phyloP scores from a whole-genome alignment of 257 asterid genomes.

The Hygrophila difformis region DNA sequence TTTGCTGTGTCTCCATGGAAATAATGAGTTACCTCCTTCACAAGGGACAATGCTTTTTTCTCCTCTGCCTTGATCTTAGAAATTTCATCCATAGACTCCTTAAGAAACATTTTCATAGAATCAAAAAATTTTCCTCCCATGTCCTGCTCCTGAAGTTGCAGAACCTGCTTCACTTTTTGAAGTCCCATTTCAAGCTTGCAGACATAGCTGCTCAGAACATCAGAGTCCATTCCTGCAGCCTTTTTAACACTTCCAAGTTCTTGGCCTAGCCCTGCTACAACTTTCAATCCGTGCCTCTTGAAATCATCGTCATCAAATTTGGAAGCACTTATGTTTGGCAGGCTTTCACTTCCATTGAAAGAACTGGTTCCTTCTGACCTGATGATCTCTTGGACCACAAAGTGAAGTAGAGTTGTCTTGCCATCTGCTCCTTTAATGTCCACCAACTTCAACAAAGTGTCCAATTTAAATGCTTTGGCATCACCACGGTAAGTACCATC shows the following conservation, averaged over 20 bases:
- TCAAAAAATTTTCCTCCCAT: slow-evolving; percentile 53
- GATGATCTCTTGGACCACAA: slow-evolving; percentile 93
- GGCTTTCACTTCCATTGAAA: slow-evolving; percentile 21
- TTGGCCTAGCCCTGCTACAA: slow-evolving; percentile 70
- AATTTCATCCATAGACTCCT: slow-evolving; percentile 60
- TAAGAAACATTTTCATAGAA: slow-evolving; percentile 59
- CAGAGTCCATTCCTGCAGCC: slow-evolving; percentile 98
- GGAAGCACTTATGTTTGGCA: slow-evolving; percentile 20
- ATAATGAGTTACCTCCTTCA: slow-evolving; percentile 81
- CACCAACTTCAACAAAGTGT: slow-evolving; percentile 68
- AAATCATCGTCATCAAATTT: slow-evolving; percentile 58
- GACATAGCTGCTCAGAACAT: slow-evolving; percentile 74
- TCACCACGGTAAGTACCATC: slow-evolving; percentile 88
- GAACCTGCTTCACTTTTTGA: slow-evolving; percentile 56
- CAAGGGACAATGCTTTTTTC: slow-evolving; percentile 41
- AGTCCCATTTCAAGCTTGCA: slow-evolving; percentile 81
- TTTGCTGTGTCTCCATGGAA: slow-evolving; percentile 90
- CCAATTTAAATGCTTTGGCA: slow-evolving; percentile 88
- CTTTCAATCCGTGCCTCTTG: slow-evolving; percentile 67
- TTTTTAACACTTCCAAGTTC: slow-evolving; percentile 71
- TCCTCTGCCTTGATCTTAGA: slow-evolving; percentile 53
- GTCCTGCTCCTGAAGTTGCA: slow-evolving; percentile 44
- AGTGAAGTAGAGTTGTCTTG: slow-evolving; percentile 88
- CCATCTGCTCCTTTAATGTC: slow-evolving; percentile 95
- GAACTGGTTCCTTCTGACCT: slow-evolving; percentile 65